phyloP scores from a whole-genome alignment of 306 rosid species.

The Leucaena leucocephala region DNA sequence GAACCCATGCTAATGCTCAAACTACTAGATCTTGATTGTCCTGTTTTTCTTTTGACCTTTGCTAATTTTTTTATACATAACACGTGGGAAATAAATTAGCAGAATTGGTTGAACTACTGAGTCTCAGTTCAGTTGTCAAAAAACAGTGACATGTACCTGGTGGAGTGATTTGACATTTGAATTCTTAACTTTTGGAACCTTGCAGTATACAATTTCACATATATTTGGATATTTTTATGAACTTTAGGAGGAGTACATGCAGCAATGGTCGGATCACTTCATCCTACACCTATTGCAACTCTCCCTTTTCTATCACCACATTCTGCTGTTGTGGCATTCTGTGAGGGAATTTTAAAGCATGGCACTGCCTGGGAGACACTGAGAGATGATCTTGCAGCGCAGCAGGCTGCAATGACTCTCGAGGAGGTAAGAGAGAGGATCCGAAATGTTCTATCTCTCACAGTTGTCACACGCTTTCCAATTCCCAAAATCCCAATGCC shows the following conservation, averaged over 20 bases:
- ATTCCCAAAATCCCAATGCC: constrained; percentile 79
- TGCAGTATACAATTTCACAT: constrained; percentile 31
- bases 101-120: constrained; percentile 22
- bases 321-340: constrained; percentile 97
- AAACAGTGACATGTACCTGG: not conserved
- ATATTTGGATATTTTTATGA: constrained; percentile 30
- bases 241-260: constrained; percentile 97
- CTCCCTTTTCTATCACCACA: constrained; percentile 97
- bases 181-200: constrained; percentile 24
- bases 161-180: constrained; percentile 24
- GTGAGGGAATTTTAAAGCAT: constrained; percentile 95
- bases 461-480: constrained; percentile 98
- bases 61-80: not conserved
- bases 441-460: constrained; percentile 89
- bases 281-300: constrained; percentile 93
- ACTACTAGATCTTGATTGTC: constrained; percentile 29
- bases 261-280: constrained; percentile 97
- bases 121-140: constrained; percentile 16
- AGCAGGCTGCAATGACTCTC: constrained; percentile 76
- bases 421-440: constrained; percentile 93
- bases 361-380: constrained; percentile 98
- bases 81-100: constrained; percentile 26
- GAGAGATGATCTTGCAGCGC: constrained; percentile 76
- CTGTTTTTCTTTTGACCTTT: constrained; percentile 8
- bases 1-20: constrained; percentile 29